phyloP scores from a whole-genome alignment of 1,284 basidiomycete genomes.

The Microbotryum silenes-acaulis region DNA sequence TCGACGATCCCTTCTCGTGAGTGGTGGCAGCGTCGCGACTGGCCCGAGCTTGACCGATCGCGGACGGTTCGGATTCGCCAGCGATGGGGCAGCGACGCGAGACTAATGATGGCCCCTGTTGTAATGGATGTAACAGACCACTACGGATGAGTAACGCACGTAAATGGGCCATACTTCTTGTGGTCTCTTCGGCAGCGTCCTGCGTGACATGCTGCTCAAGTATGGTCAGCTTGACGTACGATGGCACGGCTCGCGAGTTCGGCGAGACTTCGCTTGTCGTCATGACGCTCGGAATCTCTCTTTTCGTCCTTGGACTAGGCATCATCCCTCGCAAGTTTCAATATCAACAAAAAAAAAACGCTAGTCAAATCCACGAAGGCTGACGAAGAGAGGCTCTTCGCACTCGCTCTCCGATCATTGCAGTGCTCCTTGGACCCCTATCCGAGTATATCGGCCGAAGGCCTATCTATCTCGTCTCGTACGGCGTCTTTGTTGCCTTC shows the following conservation, averaged over 20 bases:
- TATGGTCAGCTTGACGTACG: constrained; percentile 56
- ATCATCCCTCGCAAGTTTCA: constrained; percentile 11
- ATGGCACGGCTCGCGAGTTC: constrained; percentile 54
- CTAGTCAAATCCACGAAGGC: too few relatives aligned
- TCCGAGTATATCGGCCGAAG: constrained; percentile 28
- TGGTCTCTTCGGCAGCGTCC: constrained; percentile 4
- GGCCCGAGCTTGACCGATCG: too few relatives aligned
- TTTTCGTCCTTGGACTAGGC: constrained; percentile 48
- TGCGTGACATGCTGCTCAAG: constrained; percentile 61
- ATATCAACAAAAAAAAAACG: too few relatives aligned
- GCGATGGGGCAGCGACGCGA: too few relatives aligned
- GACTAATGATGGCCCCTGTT: too few relatives aligned
- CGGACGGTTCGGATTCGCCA: too few relatives aligned
- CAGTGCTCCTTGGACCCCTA: constrained; percentile 30
- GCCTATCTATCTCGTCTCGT: constrained; percentile 30
- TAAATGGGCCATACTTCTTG: constrained; percentile 15
- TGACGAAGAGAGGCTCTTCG: not conserved
- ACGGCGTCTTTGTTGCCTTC: constrained; percentile 22
- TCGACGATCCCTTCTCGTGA: constrained; percentile 17
- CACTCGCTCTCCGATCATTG: not conserved
- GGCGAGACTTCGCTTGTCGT: constrained; percentile 53
- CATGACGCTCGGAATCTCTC: constrained; percentile 61
- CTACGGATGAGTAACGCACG: constrained; percentile 8
- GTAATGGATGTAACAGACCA: constrained; percentile 9
- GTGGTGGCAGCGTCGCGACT: not conserved